Base-by-base conservation (phyloP, 176 grass and related monocot genomes). In the Oryza glumipatula region DNA sequence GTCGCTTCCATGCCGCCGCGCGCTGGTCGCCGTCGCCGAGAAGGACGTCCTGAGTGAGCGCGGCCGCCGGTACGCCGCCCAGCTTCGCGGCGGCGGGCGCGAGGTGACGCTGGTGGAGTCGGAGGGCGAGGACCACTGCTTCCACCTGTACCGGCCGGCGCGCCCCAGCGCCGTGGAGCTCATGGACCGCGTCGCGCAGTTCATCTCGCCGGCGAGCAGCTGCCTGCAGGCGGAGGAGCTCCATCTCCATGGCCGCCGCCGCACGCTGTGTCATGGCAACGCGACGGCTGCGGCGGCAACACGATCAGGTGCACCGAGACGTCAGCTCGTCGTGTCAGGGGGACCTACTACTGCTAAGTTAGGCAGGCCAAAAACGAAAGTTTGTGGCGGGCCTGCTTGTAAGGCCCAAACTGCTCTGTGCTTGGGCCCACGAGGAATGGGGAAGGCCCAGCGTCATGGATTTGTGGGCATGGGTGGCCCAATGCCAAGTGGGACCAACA, bases 91-190 rank as follows among this genome's bases (percentile, higher is more conserved):
- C 41, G 22, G 36, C 8, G 3, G 33, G 5, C 68, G 80, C 4
- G 39, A 83, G 39, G 81, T 83, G 70, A 74, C 9, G 70, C 24
- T 83, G 17, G 41, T 74, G 56, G 81, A 74, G 81, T 83, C 70
- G 3, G 19, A 74, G 10, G 81, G 70, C 41, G 49, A 23, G 66
- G 81, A 74, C 17, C 80, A 83, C 10, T 39, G 54, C 5, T 83
- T 83, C 80, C 80, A 83, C 70, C 23, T 83, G 6, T 83, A 65
- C 70, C 39, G 70, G 24, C 56, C 70, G 11, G 4, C 24, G 1
- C 21, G 81, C 28, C 2, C 39, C 17, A 35, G 11, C 28, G 71
- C 71, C 26, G 43, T 65, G 19, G 81, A 28, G 6, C 71, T 83
- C 41, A 83, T 83, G 82, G 43, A 75, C 9, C 19, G 19, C 13